phyloP scores from a whole-genome alignment of 257 asterid genomes.

The Paulownia fortunei region DNA sequence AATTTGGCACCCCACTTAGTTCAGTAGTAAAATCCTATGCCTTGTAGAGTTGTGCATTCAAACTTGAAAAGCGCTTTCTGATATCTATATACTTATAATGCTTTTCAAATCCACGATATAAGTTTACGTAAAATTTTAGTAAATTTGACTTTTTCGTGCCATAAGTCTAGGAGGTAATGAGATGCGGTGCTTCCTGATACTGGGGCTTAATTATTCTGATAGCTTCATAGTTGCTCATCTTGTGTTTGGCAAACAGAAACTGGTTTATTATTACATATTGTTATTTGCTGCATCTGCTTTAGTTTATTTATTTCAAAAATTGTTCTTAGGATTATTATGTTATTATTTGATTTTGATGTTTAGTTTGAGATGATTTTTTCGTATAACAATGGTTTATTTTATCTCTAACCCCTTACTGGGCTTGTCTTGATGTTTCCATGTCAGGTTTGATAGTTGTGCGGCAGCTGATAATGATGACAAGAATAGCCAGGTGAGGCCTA shows the following conservation, averaged over 20 bases:
- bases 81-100: neutral
- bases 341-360: neutral
- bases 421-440: slow-evolving; percentile 14
- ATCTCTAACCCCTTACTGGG: neutral
- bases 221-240: neutral
- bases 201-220: neutral
- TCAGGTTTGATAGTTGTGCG: slow-evolving; percentile 42
- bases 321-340: neutral
- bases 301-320: neutral
- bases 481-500: slow-evolving; percentile 44
- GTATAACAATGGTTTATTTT: neutral
- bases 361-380: neutral
- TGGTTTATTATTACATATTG: neutral
- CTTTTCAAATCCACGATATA: neutral
- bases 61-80: neutral
- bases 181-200: neutral
- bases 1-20: too few relatives aligned
- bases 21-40: neutral
- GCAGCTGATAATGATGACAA: slow-evolving; percentile 42
- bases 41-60: neutral
- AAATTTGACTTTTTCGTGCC: neutral
- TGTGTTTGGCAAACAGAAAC: neutral
- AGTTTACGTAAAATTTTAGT: too few relatives aligned
- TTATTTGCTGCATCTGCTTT: neutral
- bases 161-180: neutral